These are phyloP conservation scores for Paracamarosporium sp. DNA, from an alignment of 2,329 filamentous ascomycete genomes.

Conservation along the genomic window DNA sequence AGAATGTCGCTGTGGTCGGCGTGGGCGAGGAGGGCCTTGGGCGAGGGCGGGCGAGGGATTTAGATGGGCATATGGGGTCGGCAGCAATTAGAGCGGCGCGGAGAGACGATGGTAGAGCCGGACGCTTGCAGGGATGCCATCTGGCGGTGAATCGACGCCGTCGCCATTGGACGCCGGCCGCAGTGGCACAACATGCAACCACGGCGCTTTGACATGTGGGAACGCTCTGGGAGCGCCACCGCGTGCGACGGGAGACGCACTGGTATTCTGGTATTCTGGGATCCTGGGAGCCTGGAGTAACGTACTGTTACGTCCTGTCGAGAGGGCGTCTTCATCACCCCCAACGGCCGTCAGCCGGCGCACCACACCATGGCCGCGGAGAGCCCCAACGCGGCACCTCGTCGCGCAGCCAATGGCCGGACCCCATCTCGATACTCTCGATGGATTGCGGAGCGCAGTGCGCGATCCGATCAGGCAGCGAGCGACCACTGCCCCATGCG, in stretches of 20 bases:
- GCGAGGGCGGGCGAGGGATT: constrained; percentile 28
- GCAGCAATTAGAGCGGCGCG: constrained; percentile 27
- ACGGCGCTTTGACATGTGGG: constrained; percentile 4
- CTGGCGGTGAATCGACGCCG: constrained; percentile 8
- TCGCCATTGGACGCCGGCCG: neutral
- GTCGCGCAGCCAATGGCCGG: constrained; percentile 21
- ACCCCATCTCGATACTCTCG: neutral
- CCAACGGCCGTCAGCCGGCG: neutral
- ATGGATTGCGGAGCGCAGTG: neutral
- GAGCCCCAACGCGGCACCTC: no score
- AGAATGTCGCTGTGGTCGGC: neutral
- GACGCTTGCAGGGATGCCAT: constrained; percentile 13
- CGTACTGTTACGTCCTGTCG: neutral
- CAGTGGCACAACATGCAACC: neutral
- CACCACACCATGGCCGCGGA: neutral
- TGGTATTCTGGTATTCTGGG: neutral
- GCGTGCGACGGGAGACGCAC: neutral
- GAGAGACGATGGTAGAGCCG: constrained; percentile 20
- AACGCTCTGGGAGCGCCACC: neutral
- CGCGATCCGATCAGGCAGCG: constrained; percentile 4
- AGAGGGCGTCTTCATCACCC: neutral
- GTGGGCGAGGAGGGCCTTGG: constrained; percentile 9
- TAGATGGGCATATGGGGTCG: constrained; percentile 25
- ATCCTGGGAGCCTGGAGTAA: neutral
- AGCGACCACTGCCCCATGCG: neutral